Evolutionary conservation across 768 basidiomycete genomes (phyloP), one percentile per base, ranked within the genome.

Genomic region (Boletus sp.): DNA sequence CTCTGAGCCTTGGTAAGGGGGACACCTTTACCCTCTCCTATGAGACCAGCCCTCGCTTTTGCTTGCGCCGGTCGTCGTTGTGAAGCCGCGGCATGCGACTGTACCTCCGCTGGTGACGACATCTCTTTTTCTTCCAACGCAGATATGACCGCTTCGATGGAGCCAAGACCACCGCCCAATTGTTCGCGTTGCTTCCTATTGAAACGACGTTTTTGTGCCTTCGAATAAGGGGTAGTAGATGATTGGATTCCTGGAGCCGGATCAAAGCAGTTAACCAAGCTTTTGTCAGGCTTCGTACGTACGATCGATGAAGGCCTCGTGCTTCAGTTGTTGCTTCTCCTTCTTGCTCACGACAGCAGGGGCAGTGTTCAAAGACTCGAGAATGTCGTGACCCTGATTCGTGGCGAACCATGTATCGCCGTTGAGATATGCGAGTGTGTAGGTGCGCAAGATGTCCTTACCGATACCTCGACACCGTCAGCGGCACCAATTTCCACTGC

Each of bases 231-330:
- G 1, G 76, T 71, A 37, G 69, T 72, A 7, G 76, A 74, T 4
- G 75, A 69, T 54, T 78, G 81, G 42, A 90, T 69, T 7, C 75
- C 83, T 84, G 53, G 34, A 33, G 25, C 19, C 32, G 0, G 34
- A 44, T 60, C 50, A 44, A 38, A 51, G 33, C 25, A 47, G 11
- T 32, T 14, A 5, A 25, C 46, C 50, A 21, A 3, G n/a, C 25
- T 11, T 15, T 48, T 27, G 19, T 34, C 27, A 14, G 23, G 47
- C 43, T 35, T 19, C 15, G 19, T 41, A 60, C 75, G 35, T 59
- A 88, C 89, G 83, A 74, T 84, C 76, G 41, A 90, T 64, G 60
- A 92, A 87, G 4, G 82, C 76, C 57, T 88, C 82, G 47, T 83
- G 83, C 67, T 84, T 90, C 51, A 82, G 59, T 17, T 79, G 75